phyloP scores from a whole-genome alignment of 2,329 filamentous ascomycete species.

The Hypoxylon sp. region DNA sequence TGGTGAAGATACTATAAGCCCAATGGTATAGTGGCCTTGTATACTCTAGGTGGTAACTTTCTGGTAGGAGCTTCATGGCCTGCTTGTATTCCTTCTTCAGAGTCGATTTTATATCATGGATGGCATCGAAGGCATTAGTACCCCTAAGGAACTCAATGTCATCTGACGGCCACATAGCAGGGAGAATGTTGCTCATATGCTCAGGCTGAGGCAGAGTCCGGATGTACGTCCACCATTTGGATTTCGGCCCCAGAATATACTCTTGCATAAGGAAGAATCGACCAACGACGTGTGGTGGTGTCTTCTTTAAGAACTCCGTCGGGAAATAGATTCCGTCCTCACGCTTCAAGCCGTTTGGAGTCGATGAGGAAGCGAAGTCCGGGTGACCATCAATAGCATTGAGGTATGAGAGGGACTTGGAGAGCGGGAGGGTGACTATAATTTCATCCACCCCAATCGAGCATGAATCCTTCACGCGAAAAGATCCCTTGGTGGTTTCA shows the following conservation, averaged over 20 bases:
- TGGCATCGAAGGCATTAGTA: conserved; percentile 53
- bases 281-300: conserved; percentile 72
- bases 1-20: conserved; percentile 76
- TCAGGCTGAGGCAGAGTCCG: conserved; percentile 74
- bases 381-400: conserved; percentile 63
- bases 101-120: conserved; percentile 61
- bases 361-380: conserved; percentile 36
- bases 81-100: conserved; percentile 63
- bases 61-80: conserved; percentile 59
- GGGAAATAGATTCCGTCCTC: conserved; percentile 60
- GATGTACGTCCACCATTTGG: conserved; percentile 80
- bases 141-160: conserved; percentile 68
- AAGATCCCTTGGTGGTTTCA: conserved; percentile 66
- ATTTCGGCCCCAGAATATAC: conserved; percentile 69
- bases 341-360: conserved; percentile 23
- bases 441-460: conserved; percentile 57
- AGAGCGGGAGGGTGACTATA: conserved; percentile 68
- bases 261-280: conserved; percentile 80
- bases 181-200: conserved; percentile 66
- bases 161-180: conserved; percentile 74
- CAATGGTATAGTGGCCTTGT: conserved; percentile 71
- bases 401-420: conserved; percentile 70
- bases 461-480: conserved; percentile 62
- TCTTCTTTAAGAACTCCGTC: conserved; percentile 62
- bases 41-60: conserved; percentile 56